Base-by-base conservation (phyloP, 1,284 basidiomycete genomes). In the Sanguinoderma infundibulare region DNA sequence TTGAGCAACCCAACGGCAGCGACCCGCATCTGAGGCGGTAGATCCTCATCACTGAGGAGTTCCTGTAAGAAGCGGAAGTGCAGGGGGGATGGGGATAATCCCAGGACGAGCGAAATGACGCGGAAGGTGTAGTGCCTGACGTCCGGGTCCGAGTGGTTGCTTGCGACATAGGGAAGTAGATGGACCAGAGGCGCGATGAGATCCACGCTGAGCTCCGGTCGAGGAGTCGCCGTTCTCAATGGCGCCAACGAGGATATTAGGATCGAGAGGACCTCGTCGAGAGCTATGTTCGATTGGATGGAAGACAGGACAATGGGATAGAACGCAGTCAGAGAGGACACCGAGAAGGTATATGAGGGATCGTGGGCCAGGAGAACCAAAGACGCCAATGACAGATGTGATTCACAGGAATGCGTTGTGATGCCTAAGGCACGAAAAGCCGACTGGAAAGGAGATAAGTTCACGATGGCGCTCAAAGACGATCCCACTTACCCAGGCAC, bases 1-100 rank as follows among this genome's bases (percentile, higher is more conserved):
- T 88, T 90, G 2, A 90, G 78, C 5, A 92, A 76, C 0, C 87
- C 86, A 2, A 92, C 78, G 0, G 86, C 82, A 0, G 90, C 87
- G 0, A 85, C 82, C 9, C 85, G 80, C 80, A 92, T 87, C 67
- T 87, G 86, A 0, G 85, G 85, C 51, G 83, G 82, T 17, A 81
- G 74, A 53, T 83, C 77, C 17, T 67, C 61, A 8, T 76, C 75
- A 2, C 82, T 78, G 14, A 90, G 77, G 26, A 80, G 67, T 38
- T 84, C 84, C 7, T 77, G 72, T 3, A 92, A 77, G 8, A 87
- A 74, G 35, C 83, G 79, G 26, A 90, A 75, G 4, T 83, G 82
- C 1, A 85, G 66, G 38, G 75, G 69, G 0, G 83, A 72, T 0
- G 83, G 81, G 2, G 82, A 74, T 2, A 79, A 75, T 0, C 78